Percentiles rank a stretch among this genome's conserved stretches.
phyloP scores from a whole-genome alignment of 2,329 filamentous ascomycete species.

The Cercospora janseana region DNA sequence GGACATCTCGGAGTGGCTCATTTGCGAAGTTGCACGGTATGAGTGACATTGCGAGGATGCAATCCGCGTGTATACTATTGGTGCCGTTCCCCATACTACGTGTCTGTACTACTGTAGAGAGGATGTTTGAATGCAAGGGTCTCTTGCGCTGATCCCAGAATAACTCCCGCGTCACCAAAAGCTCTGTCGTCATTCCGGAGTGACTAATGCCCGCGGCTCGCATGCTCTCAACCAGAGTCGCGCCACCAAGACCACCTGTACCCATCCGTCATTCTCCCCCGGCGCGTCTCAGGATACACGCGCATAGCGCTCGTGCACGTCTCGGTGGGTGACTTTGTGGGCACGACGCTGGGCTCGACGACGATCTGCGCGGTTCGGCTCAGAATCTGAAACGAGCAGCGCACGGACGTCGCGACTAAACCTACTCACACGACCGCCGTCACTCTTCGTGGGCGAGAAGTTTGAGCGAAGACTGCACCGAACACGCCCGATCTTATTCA shows the following conservation, averaged over 20 bases:
- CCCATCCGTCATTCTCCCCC: not conserved
- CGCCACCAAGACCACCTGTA: constrained; percentile 2
- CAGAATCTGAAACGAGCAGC: constrained; percentile 4
- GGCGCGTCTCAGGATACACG: constrained; percentile 4
- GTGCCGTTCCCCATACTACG: no score
- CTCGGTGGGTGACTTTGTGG: not conserved
- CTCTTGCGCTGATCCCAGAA: constrained; percentile 4
- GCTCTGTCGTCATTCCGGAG: constrained; percentile 5
- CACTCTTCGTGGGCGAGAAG: constrained; percentile 6
- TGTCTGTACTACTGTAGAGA: constrained; percentile 2
- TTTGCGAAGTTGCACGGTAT: not conserved
- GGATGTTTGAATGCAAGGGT: not conserved
- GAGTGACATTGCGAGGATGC: not conserved
- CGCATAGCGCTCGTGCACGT: not conserved
- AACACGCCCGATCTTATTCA: constrained; percentile 12
- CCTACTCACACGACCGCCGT: constrained; percentile 11
- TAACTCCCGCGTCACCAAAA: constrained; percentile 1
- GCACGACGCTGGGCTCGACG: not conserved
- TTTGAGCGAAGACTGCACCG: constrained; percentile 8
- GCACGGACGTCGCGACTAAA: constrained; percentile 1
- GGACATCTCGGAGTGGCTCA: not conserved
- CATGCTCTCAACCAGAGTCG: not conserved
- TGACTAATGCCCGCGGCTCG: not conserved
- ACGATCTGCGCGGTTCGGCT: not conserved
- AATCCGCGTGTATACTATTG: not conserved